Percentiles rank a stretch among this genome's conserved stretches.
Evolutionary conservation across 768 basidiomycete species (phyloP).

Genomic region (Russula dissimulans): DNA sequence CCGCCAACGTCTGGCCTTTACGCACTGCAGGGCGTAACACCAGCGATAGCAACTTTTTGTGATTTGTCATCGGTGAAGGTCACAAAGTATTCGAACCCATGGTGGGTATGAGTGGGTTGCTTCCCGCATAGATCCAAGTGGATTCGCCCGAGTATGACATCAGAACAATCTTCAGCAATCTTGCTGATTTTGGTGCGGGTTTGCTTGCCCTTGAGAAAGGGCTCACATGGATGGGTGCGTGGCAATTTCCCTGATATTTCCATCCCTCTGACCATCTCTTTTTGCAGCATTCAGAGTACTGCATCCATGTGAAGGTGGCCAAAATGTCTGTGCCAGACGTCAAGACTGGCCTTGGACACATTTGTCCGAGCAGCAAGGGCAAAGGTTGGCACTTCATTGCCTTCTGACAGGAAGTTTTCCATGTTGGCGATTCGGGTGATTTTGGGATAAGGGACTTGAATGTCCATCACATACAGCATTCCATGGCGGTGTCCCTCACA

Average conservation of each 20-base stretch:
- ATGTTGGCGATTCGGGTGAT: no score
- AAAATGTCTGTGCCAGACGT: no score
- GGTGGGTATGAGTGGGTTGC: constrained; percentile 5
- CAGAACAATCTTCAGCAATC: background rate
- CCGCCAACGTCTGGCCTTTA: no score
- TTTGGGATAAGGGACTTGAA: no score
- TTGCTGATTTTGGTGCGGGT: constrained; percentile 11
- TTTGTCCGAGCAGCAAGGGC: no score
- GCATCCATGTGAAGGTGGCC: no score
- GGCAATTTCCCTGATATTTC: background rate
- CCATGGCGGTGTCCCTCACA: no score
- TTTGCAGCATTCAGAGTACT: background rate
- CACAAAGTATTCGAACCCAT: constrained; percentile 17
- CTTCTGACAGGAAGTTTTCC: no score
- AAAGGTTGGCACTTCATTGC: no score
- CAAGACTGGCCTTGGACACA: no score
- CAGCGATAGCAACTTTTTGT: constrained; percentile 13
- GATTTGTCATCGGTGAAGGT: constrained; percentile 21
- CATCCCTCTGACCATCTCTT: constrained; percentile 9
- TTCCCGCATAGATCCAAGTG: constrained; percentile 23
- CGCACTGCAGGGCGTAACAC: no score
- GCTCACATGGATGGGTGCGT: constrained; percentile 1
- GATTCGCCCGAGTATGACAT: background rate
- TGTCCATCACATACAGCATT: no score
- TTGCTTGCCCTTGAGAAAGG: constrained; percentile 24